Evolutionary conservation across 1,284 basidiomycete genomes (phyloP).

Genomic region (Pseudozyma sp.): DNA sequence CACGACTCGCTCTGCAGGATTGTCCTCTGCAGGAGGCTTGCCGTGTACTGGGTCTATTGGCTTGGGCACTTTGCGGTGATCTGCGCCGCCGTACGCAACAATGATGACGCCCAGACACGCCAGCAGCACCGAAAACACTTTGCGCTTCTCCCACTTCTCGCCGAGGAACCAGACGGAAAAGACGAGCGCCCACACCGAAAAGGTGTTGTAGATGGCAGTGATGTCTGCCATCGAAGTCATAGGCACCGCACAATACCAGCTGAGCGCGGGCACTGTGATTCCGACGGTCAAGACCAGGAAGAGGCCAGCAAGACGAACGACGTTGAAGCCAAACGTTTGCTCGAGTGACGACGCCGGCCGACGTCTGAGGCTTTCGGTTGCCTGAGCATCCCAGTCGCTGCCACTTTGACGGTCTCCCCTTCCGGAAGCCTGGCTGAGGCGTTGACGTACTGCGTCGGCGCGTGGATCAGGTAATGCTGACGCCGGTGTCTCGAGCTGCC

Average conservation of each 20-base stretch:
- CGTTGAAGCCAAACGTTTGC: constrained; percentile 43
- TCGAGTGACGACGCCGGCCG: constrained; percentile 21
- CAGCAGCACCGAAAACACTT: constrained; percentile 62
- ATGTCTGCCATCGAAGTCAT: constrained; percentile 68
- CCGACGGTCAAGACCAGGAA: constrained; percentile 59
- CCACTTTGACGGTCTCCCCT: constrained; percentile 9
- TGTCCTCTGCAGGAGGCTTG: constrained; percentile 25
- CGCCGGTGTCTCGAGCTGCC: constrained; percentile 56
- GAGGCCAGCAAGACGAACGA: constrained; percentile 38
- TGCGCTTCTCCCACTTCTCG: constrained; percentile 61
- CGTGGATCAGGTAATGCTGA: constrained; percentile 24
- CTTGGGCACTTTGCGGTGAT: constrained; percentile 51
- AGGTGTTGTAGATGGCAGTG: constrained; percentile 68
- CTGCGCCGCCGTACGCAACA: constrained; percentile 64
- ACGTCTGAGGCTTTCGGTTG: constrained; percentile 13
- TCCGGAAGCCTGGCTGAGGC: constrained; percentile 37
- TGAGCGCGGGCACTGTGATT: constrained; percentile 63
- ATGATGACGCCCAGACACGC: constrained; percentile 62
- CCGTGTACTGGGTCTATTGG: constrained; percentile 52
- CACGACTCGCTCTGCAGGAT: constrained; percentile 18
- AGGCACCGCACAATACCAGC: constrained; percentile 67
- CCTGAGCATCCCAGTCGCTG: constrained; percentile 1
- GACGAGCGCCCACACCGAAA: constrained; percentile 67
- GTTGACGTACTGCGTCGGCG: constrained; percentile 40
- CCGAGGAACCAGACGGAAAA: constrained; percentile 66